Percentiles rank a stretch among this genome's conserved stretches.
Evolutionary conservation across 306 rosid species (phyloP).

Genomic region (Cicer pinnatifidum): DNA sequence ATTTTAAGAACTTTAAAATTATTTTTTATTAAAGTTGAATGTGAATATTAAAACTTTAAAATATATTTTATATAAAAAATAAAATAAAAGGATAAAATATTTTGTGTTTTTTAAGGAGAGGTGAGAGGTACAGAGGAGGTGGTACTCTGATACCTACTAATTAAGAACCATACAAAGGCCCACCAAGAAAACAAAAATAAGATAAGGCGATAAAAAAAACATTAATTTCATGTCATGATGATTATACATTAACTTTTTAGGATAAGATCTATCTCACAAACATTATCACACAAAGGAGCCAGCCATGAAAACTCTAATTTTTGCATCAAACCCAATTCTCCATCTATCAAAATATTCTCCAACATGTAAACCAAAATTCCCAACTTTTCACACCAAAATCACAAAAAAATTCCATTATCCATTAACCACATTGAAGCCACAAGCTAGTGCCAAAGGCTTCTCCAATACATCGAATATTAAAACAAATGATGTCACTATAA

Average conservation of each 20-base stretch:
- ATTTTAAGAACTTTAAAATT: no score
- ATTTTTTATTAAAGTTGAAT: no score
- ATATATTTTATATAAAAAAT: no score
- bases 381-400: slow-evolving; percentile 41
- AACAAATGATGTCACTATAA: slow-evolving; percentile 21
- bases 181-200: not conserved
- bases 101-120: no score
- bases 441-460: slow-evolving; percentile 71
- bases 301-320: slow-evolving; percentile 67
- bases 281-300: not conserved
- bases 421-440: slow-evolving; percentile 37
- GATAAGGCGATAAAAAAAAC: not conserved
- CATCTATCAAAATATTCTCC: slow-evolving; percentile 50
- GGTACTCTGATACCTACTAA: no score
- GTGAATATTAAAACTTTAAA: no score
- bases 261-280: slow-evolving; percentile 59
- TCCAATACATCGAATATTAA: slow-evolving; percentile 40
- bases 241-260: slow-evolving; percentile 51
- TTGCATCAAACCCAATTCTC: slow-evolving; percentile 50
- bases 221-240: not conserved
- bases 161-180: no score
- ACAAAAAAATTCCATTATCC: slow-evolving; percentile 30
- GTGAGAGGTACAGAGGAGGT: no score
- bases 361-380: slow-evolving; percentile 56
- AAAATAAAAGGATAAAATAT: no score